phyloP scores from a whole-genome alignment of 129 eudicot genomes.

The Centella asiatica region DNA sequence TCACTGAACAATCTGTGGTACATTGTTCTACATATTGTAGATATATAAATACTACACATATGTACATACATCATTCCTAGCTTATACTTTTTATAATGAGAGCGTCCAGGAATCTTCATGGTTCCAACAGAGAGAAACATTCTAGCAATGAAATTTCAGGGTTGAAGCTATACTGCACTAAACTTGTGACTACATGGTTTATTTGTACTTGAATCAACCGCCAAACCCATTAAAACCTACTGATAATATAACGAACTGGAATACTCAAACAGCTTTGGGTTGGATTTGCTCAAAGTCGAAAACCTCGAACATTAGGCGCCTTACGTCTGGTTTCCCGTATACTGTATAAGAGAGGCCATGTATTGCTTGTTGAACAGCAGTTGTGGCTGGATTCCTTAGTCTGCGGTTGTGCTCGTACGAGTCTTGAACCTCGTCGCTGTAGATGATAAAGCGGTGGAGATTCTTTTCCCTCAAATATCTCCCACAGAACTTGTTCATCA shows the following conservation, averaged over 20 bases:
- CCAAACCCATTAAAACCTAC: neutral
- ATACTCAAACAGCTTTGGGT: constrained; percentile 64
- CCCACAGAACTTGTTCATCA: constrained; percentile 96
- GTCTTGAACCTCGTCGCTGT: constrained; percentile 80
- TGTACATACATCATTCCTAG: neutral
- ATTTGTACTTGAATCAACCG: neutral
- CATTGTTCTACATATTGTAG: neutral
- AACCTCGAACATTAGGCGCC: constrained; percentile 97
- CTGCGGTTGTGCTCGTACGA: constrained; percentile 83
- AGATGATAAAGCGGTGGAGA: constrained; percentile 83
- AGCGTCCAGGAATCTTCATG: neutral
- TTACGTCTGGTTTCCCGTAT: constrained; percentile 90
- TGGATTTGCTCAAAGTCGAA: constrained; percentile 96
- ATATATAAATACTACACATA: neutral
- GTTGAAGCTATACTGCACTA: neutral
- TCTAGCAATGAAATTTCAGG: neutral
- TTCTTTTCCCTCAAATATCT: constrained; percentile 75
- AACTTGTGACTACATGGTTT: neutral
- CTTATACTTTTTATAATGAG: neutral
- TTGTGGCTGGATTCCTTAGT: constrained; percentile 94
- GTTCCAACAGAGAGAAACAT: neutral
- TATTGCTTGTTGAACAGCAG: constrained; percentile 91
- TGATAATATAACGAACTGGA: no score
- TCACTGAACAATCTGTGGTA: neutral
- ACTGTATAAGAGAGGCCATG: constrained; percentile 86